phyloP scores from a whole-genome alignment of 768 basidiomycete genomes.

The Pleurotus salmoneostramineus region DNA sequence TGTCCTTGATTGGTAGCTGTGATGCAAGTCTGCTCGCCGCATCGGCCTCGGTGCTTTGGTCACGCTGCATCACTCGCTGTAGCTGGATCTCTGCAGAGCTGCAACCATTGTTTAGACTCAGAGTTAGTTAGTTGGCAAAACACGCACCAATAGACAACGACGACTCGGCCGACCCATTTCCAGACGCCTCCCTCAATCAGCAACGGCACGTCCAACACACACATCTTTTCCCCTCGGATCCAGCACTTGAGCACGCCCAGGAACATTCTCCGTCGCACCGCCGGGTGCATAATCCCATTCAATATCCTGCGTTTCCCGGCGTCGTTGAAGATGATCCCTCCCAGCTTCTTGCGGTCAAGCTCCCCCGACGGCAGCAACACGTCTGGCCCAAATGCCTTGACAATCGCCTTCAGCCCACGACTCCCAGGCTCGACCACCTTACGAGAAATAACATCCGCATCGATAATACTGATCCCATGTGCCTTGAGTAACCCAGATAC shows the following conservation, averaged over 20 bases:
- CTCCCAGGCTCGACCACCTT: slow-evolving; percentile 84
- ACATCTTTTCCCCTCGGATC: slow-evolving; percentile 73
- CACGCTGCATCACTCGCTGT: slow-evolving; percentile 75
- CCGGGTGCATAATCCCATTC: slow-evolving; percentile 88
- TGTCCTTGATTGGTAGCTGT: slow-evolving; percentile 76
- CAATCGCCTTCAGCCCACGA: slow-evolving; percentile 63
- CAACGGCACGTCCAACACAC: slow-evolving; percentile 87
- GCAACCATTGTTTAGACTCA: background rate
- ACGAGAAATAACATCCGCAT: slow-evolving; percentile 89
- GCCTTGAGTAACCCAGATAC: slow-evolving; percentile 72
- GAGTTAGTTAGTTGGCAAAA: background rate
- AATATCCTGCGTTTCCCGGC: slow-evolving; percentile 64
- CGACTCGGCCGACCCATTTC: slow-evolving; percentile 76
- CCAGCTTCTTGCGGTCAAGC: slow-evolving; percentile 81
- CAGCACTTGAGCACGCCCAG: slow-evolving; percentile 65
- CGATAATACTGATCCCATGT: slow-evolving; percentile 77
- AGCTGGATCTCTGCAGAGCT: slow-evolving; percentile 86
- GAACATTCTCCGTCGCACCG: slow-evolving; percentile 77
- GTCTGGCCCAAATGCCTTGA: slow-evolving; percentile 63
- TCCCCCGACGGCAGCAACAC: slow-evolving; percentile 66
- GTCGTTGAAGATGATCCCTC: slow-evolving; percentile 81
- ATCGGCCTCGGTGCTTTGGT: slow-evolving; percentile 58
- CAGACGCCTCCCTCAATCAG: slow-evolving; percentile 87
- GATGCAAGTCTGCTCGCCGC: slow-evolving; percentile 74
- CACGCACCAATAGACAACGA: slow-evolving; percentile 89